phyloP scores from a whole-genome alignment of 345 rosid species.

The Iberis pinnata region DNA sequence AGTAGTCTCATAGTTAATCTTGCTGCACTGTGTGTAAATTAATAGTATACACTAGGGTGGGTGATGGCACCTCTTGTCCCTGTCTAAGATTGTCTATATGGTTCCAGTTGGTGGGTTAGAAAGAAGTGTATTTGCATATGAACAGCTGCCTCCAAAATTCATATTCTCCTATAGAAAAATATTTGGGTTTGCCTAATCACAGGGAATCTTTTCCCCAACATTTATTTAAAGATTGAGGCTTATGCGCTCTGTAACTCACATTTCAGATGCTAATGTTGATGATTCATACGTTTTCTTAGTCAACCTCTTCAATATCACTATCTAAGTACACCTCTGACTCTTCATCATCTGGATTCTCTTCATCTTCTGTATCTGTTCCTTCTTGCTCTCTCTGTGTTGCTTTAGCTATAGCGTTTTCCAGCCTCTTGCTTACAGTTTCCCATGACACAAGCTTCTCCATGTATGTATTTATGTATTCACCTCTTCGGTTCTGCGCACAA shows the following conservation, averaged over 20 bases:
- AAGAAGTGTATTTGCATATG: conserved; percentile 17
- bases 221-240: too few species aligned
- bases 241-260: conserved; percentile 3
- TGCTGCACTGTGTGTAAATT: too few species aligned
- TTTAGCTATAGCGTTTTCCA: conserved; percentile 57
- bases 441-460: conserved; percentile 86
- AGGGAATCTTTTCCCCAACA: conserved; percentile 6
- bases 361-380: conserved; percentile 41
- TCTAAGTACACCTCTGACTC: conserved; percentile 34
- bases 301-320: conserved; percentile 40
- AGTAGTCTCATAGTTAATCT: too few species aligned
- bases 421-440: conserved; percentile 71
- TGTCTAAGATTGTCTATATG: too few species aligned
- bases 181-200: conserved; percentile 34
- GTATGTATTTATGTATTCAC: conserved; percentile 55
- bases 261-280: conserved; percentile 19
- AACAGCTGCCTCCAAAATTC: conserved; percentile 27
- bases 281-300: conserved; percentile 28
- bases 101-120: conserved; percentile 17
- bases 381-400: conserved; percentile 54
- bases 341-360: conserved; percentile 27
- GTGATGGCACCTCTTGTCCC: too few species aligned
- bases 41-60: too few species aligned
- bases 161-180: conserved; percentile 37
- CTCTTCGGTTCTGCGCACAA: conserved; percentile 51